phyloP scores from a whole-genome alignment of 257 asterid genomes.

The Scutellaria galericulata region DNA sequence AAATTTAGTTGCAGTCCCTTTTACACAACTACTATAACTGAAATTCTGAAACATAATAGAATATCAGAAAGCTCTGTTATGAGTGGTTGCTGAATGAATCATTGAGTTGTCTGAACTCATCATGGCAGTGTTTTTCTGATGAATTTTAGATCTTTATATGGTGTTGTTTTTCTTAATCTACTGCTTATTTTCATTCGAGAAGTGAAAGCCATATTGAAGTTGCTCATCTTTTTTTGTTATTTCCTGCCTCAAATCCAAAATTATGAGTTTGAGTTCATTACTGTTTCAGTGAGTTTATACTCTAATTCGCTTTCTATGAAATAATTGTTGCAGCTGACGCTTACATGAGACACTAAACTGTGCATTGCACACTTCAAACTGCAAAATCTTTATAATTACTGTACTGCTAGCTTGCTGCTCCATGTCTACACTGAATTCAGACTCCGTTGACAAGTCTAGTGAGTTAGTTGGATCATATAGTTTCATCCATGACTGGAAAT shows the following conservation, averaged over 20 bases:
- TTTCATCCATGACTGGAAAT: conserved; percentile 37
- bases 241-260: conserved; percentile 22
- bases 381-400: conserved; percentile 5
- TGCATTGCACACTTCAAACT: background rate
- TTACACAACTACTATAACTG: background rate
- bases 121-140: background rate
- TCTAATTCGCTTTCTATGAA: conserved; percentile 24
- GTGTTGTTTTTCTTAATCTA: background rate
- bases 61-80: background rate
- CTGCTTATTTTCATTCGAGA: background rate
- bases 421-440: conserved; percentile 49
- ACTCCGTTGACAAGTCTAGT: conserved; percentile 41
- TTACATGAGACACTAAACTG: conserved; percentile 7
- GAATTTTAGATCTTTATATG: background rate
- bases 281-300: background rate
- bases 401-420: conserved; percentile 37
- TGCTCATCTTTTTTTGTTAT: background rate
- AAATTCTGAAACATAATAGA: conserved; percentile 1
- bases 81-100: conserved; percentile 25
- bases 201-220: background rate
- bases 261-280: conserved; percentile 24
- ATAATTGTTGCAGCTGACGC: conserved; percentile 36
- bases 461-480: conserved; percentile 46
- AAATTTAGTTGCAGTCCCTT: background rate
- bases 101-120: background rate